Percentiles rank a stretch among this genome's conserved stretches.
Conservation (phyloP, 192 early-diverging fungal genomes). For the Allomyces arbusculus region DNA sequence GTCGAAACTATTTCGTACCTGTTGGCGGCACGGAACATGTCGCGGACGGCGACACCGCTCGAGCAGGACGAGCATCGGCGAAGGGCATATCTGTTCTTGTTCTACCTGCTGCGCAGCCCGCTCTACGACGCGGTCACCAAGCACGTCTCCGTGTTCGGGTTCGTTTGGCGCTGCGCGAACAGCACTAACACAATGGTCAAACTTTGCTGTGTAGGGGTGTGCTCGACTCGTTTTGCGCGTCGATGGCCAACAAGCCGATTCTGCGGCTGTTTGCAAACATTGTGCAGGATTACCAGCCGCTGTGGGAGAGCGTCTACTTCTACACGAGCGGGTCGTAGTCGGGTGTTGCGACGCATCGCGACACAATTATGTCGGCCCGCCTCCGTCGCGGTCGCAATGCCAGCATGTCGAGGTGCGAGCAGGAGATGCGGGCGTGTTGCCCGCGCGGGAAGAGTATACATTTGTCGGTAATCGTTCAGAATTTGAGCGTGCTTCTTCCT, state of each 20-base stretch:
- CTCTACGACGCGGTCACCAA: constrained; percentile 62
- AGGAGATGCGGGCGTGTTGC: no score
- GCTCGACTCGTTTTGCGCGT: constrained; percentile 38
- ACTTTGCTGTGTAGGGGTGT: constrained; percentile 17
- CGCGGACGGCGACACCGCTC: constrained; percentile 25
- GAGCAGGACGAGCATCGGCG: constrained; percentile 61
- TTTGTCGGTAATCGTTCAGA: no score
- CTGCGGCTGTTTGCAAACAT: constrained; percentile 58
- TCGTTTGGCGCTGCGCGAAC: no score
- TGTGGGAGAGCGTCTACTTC: constrained; percentile 78
- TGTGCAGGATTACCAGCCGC: constrained; percentile 66
- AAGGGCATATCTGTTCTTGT: constrained; percentile 49
- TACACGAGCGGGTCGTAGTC: constrained; percentile 46
- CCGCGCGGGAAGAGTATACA: no score
- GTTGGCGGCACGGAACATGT: background rate
- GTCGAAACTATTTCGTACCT: constrained; percentile 35
- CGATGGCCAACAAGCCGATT: constrained; percentile 49
- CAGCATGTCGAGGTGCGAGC: no score
- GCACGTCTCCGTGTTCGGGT: constrained; percentile 14
- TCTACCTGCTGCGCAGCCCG: constrained; percentile 66
- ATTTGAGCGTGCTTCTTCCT: no score
- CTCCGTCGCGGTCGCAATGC: no score
- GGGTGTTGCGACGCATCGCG: no score
- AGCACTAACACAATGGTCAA: no score
- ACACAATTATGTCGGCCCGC: no score